Base-by-base conservation (phyloP, 2,329 filamentous ascomycete genomes). In the Nigrospora osmanthi region DNA sequence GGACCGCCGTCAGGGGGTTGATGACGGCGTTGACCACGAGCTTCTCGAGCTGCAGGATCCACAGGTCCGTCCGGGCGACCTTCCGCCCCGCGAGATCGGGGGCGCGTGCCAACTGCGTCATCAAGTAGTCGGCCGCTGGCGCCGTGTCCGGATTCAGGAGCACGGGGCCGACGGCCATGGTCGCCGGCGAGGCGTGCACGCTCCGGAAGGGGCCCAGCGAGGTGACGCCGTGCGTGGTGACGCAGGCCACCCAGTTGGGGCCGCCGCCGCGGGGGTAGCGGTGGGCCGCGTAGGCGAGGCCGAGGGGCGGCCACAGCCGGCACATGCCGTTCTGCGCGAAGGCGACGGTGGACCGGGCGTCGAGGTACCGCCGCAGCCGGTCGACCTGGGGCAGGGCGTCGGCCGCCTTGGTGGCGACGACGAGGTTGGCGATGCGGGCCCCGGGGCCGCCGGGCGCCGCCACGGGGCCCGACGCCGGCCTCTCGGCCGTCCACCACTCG, bases 281-380 rank as follows among this genome's bases (percentile, higher is more conserved):
- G 43, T 64, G 56, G 2, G 54, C 50, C 33, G 62, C 60, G 55
- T 78, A 79, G 1, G 58, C 47, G 4, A 54, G 52, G 3, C 75
- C 74, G 41, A 70, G 59, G 9, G 76, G 76, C 19, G 75, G 75
- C 76, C 76, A 80, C 14, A 78, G 60, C 51, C 70, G 73, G 31
- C 87, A 89, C 80, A 96, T 85, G 39, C 91, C 91, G 55, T 95
- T 95, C 55, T 96, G 90, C 19, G 88, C 68, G 55, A 96, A 87
- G 12, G 85, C 73, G n/a, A 96, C 78, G 0, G 87, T 85, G n/a
- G 83, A 87, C 4, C 72, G 63, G 3, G 67, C 62, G 50, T 80
- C 74, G 3, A 82, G 73, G 43, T 95, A 78, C 1, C 76, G 65
- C 7, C 76, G 69, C 13, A 95, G 64, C 15, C 69, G 60, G 42